phyloP scores from a whole-genome alignment of 345 rosid genomes.

The Melaleuca quinquenervia region DNA sequence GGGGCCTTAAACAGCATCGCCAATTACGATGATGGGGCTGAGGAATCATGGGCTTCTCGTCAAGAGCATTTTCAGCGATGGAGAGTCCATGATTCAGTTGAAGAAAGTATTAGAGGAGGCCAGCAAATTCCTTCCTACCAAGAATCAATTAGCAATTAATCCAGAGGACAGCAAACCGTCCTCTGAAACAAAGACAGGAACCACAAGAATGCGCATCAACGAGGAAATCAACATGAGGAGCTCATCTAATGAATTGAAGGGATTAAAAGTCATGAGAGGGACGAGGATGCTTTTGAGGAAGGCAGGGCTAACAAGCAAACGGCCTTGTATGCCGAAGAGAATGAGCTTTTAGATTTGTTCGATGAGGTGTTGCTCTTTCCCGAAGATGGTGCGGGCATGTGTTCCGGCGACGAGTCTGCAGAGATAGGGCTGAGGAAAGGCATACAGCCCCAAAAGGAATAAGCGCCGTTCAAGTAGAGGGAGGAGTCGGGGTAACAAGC shows the following conservation, averaged over 20 bases:
- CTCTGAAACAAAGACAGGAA: not conserved
- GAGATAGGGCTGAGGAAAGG: not conserved
- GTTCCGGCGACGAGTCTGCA: not conserved
- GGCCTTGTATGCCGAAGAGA: constrained; percentile 29
- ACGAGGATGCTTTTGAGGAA: constrained; percentile 26
- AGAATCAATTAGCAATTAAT: constrained; percentile 8
- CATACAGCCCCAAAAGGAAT: not conserved
- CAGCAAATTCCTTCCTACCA: constrained; percentile 22
- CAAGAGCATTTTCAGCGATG: constrained; percentile 40
- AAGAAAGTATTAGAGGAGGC: constrained; percentile 28
- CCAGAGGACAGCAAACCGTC: not conserved
- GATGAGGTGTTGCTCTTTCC: constrained; percentile 35
- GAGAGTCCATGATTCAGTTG: constrained; percentile 9
- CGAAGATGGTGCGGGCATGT: not conserved
- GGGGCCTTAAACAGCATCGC: too few relatives aligned
- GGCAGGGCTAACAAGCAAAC: constrained; percentile 53
- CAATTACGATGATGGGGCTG: constrained; percentile 14
- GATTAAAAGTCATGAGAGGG: constrained; percentile 42
- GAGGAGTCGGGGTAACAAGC: constrained; percentile 9
- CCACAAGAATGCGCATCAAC: constrained; percentile 7
- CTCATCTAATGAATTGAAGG: constrained; percentile 17
- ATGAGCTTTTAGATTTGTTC: constrained; percentile 47
- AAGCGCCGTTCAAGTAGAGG: constrained; percentile 6
- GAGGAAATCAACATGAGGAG: constrained; percentile 4
- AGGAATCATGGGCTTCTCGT: constrained; percentile 33